Conservation (phyloP, 768 basidiomycete genomes). For the Austroboletus festivus region DNA sequence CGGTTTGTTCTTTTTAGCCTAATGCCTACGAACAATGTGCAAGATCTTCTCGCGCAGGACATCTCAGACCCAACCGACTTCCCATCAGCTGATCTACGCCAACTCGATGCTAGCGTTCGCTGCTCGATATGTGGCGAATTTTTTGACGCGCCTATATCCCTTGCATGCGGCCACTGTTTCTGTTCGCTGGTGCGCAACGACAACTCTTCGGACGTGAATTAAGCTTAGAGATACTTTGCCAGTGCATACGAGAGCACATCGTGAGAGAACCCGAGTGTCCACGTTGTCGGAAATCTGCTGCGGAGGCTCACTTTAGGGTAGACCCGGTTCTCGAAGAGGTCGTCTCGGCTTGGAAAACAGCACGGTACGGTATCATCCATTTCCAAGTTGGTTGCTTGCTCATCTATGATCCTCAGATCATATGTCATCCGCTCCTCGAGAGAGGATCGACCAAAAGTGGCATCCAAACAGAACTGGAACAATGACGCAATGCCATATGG, state of each 20-base stretch:
- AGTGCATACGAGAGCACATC: constrained; percentile 72
- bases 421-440: constrained; percentile 42
- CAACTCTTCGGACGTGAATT: not conserved
- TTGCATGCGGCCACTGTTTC: constrained; percentile 78
- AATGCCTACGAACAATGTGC: constrained; percentile 31
- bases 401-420: constrained; percentile 31
- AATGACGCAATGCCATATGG: constrained; percentile 18
- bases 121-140: constrained; percentile 78
- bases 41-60: constrained; percentile 30
- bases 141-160: constrained; percentile 68
- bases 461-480: no score
- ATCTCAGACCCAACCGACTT: constrained; percentile 73
- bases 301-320: constrained; percentile 62
- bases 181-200: constrained; percentile 61
- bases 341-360: constrained; percentile 65
- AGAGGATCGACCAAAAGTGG: constrained; percentile 29
- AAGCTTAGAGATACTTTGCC: constrained; percentile 5
- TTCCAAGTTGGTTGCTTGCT: not conserved
- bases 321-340: constrained; percentile 71
- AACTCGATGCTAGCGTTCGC: constrained; percentile 61
- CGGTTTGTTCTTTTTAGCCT: not conserved
- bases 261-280: constrained; percentile 67
- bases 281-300: constrained; percentile 55
- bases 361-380: constrained; percentile 47
- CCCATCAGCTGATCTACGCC: constrained; percentile 53